Base-by-base conservation (phyloP, 2,329 filamentous ascomycete species). In the Plenodomus lindquistii region DNA sequence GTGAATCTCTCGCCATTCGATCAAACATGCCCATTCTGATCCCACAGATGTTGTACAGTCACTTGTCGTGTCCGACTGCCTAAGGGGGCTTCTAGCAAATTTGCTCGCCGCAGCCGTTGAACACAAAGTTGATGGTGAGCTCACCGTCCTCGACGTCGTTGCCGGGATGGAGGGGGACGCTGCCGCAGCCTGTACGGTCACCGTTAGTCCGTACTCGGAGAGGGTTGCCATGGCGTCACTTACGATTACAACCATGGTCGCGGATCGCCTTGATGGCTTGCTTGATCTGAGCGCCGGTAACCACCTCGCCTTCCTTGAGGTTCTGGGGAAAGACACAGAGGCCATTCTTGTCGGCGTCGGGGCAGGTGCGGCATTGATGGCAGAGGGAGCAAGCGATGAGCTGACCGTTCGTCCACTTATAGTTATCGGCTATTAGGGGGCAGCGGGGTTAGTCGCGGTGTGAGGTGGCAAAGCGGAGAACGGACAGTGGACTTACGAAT, bases 121-220 rank as follows among this genome's bases (percentile, higher is more conserved):
- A 18, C 34, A 36, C 34, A 36, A 36, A 46, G 37, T 46, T 46
- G 38, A 46, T 18, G 15, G 44, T 46, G 22, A 41, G 16, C 29
- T 46, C 44, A 29, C 44, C 37, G 6, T 21, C 17, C 11, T 41
- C 41, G 18, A 46, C 44, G 16, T 41, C 18, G 37, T 46, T 46
- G 11, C 44, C 44, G 11, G 27, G 37, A 10, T 38, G 22, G 18
- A 40, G 17, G 17, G 44, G 44, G 18, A n/a, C 13, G 29, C 37
- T 40, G 17, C 44, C 44, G 40, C 44, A 41, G 19, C 15, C 37
- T 46, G 27, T 24, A 24, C 6, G 5, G 22, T 24, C 22, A 5
- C 10, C 22, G 22, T 24, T 24, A 24, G 22, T 10, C 10, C 10
- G 20, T 19, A 31, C 15, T 29, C n/a, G 19, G 9, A 18, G n/a